A percentile compares a stretch with the other conserved stretches of the same genome.
Conservation (phyloP, 1,284 basidiomycete species). For the Leccinum pachyderme region DNA sequence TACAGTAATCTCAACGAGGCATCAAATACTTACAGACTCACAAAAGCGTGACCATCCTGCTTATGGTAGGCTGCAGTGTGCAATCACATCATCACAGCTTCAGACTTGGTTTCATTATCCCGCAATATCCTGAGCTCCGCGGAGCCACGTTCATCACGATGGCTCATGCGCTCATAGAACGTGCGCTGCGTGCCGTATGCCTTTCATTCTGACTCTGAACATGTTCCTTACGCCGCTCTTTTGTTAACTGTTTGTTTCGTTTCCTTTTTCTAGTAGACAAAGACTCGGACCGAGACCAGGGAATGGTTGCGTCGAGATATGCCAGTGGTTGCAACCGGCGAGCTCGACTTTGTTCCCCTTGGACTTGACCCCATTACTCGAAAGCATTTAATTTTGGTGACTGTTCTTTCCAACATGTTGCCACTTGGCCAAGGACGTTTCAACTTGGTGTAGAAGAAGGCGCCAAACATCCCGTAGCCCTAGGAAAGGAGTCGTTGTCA, state of each 20-base stretch:
- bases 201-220: neutral
- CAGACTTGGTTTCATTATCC: neutral
- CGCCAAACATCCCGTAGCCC: neutral
- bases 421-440: neutral
- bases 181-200: neutral
- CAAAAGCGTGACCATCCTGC: neutral
- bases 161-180: neutral
- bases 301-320: neutral
- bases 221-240: neutral
- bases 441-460: neutral
- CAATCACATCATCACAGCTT: neutral
- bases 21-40: neutral
- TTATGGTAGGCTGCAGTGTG: neutral
- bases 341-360: neutral
- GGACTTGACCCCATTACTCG: neutral
- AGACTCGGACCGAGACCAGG: no score
- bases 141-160: neutral
- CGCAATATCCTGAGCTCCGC: neutral
- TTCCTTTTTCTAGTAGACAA: neutral
- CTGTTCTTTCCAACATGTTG: neutral
- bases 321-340: neutral
- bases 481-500: neutral
- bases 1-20: neutral
- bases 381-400: neutral
- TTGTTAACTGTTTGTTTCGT: neutral